Conservation (phyloP, 2,329 filamentous ascomycete species). For the Aspergillus fumigatiaffinis region DNA sequence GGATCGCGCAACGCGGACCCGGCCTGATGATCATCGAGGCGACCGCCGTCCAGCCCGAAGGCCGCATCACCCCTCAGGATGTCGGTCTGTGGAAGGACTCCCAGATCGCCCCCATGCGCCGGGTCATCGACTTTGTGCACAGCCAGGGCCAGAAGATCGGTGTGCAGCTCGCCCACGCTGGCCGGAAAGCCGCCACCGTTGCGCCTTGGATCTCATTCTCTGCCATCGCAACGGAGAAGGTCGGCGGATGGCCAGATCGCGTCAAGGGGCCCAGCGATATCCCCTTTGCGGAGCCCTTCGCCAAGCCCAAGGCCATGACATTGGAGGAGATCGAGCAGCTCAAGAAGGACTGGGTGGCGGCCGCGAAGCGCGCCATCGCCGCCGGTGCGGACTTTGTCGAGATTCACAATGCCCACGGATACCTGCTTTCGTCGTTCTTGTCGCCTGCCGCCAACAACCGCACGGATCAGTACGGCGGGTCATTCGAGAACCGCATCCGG, state of each 20-base stretch:
- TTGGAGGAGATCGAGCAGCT: conserved; percentile 63
- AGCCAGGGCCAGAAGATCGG: conserved; percentile 71
- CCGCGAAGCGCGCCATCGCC: conserved; percentile 57
- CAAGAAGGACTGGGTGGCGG: conserved; percentile 59
- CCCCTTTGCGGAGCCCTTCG: conserved; percentile 59
- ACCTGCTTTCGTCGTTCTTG: conserved; percentile 67
- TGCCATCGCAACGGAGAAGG: conserved; percentile 44
- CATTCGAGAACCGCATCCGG: conserved; percentile 61
- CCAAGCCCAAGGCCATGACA: conserved; percentile 64
- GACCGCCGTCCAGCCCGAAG: conserved; percentile 68
- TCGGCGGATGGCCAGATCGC: conserved; percentile 54
- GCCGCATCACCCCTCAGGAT: conserved; percentile 68
- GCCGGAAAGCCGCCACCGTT: conserved; percentile 58
- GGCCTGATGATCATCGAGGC: conserved; percentile 74
- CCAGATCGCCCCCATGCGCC: conserved; percentile 66
- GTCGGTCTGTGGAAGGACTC: conserved; percentile 73
- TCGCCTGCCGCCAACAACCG: conserved; percentile 67
- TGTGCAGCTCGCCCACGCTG: conserved; percentile 79
- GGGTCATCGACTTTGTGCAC: conserved; percentile 74
- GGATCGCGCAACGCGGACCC: conserved; percentile 71
- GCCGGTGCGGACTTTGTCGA: conserved; percentile 76
- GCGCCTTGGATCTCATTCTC: conserved; percentile 45
- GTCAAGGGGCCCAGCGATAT: conserved; percentile 57
- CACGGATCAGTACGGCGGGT: conserved; percentile 53
- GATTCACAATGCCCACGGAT: conserved; percentile 76